A percentile compares a stretch with the other conserved stretches of the same genome.
phyloP scores from a whole-genome alignment of 495 filamentous ascomycete genomes.

The Neurospora sp. region DNA sequence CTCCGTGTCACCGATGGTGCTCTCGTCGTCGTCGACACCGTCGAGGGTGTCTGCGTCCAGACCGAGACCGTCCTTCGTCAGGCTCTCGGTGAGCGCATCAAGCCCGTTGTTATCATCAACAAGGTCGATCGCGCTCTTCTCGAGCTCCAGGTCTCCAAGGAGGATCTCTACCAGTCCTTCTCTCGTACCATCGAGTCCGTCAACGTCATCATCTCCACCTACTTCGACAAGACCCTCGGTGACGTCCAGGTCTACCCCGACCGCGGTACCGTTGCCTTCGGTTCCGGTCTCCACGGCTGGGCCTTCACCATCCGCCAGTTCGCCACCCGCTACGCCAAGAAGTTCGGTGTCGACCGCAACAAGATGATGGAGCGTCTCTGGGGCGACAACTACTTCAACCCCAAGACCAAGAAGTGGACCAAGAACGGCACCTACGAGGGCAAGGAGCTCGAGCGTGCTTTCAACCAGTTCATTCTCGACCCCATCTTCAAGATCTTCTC shows the following conservation, averaged over 20 bases:
- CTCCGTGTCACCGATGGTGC: conserved; percentile 99
- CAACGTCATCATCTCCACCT: conserved; percentile 98
- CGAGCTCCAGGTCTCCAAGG: conserved; percentile 95
- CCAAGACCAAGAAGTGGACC: conserved; percentile 99
- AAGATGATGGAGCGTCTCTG: conserved; percentile 99
- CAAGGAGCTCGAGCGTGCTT: conserved; percentile 88
- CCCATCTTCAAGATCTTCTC: conserved; percentile 98
- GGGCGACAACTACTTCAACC: conserved; percentile 99
- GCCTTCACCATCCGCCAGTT: conserved; percentile 99
- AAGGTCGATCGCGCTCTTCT: conserved; percentile 99
- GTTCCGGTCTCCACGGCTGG: conserved; percentile 99
- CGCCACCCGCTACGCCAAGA: conserved; percentile 93
- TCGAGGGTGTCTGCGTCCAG: conserved; percentile 99
- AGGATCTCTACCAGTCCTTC: conserved; percentile 99
- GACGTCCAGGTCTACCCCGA: conserved; percentile 97
- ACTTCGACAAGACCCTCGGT: conserved; percentile 93
- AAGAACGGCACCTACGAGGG: conserved; percentile 72
- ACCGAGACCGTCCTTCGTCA: conserved; percentile 99
- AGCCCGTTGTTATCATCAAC: conserved; percentile 98
- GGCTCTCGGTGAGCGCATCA: conserved; percentile 99
- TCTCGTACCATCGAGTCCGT: conserved; percentile 98
- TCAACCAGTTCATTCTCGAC: conserved; percentile 98
- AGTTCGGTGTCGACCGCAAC: conserved; percentile 97
- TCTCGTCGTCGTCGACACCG: conserved; percentile 98
- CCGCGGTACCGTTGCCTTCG: conserved; percentile 94